Base-by-base conservation (phyloP, 441 rosid species). In the Bocquillonia castaneifolia region DNA sequence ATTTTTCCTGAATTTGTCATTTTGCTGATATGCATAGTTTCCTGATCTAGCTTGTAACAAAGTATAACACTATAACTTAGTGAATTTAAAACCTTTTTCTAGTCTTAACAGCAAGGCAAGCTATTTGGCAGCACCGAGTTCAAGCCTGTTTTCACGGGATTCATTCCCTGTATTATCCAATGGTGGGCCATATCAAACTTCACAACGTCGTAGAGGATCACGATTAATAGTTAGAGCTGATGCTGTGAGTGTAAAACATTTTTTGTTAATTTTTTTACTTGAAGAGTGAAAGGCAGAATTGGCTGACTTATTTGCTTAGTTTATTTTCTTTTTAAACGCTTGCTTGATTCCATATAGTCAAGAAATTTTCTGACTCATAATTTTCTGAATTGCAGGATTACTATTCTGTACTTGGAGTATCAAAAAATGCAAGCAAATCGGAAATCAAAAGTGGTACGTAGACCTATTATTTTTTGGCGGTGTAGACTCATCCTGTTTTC, bases 391-490 rank as follows among this genome's bases (percentile, higher is more conserved):
- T 77, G 72, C 89, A 94, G 99, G 97, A 94, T 80, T 94, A 36
- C 66, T 94, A 94, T 86, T 81, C 97, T 70, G 84, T 88, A 8
- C 99, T 94, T 70, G 97, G 96, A 59, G 96, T 94, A 57, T 91
- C 97, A 42, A 91, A 81, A 82, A 91, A 65, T 78, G 84, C 97
- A 67, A 90, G 83, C 80, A 94, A 94, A 88, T 71, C 99, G 69
- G 99, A 94, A 74, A 94, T 94, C 66, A 94, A 94, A 81, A 94
- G 92, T 8, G 92, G 99, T 94, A 85, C 10, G 88, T 63, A 18
- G 22, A 59, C 64, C 48, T 36, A 15, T 51, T 37, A n/a, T 73
- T 54, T 59, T 72, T 42, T 50, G 62, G 63, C 72, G 39, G 56
- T 72, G 22, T 31, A 34, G 42, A 25, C n/a, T 9, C 20, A 61